phyloP scores from a whole-genome alignment of 2,329 filamentous ascomycete genomes.

The Metarhizium humberi region DNA sequence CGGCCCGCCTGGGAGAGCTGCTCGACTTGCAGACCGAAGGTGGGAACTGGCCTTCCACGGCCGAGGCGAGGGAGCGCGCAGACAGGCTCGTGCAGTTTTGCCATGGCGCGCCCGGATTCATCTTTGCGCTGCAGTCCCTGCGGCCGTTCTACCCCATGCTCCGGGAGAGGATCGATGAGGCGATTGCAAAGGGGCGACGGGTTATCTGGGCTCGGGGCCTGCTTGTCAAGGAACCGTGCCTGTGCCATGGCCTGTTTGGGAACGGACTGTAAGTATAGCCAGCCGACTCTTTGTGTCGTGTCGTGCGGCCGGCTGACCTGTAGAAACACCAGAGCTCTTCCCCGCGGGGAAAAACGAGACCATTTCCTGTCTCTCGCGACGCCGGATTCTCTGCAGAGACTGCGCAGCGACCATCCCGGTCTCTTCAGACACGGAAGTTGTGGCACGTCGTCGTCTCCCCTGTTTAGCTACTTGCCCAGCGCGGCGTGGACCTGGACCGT shows the following conservation, averaged over 20 bases:
- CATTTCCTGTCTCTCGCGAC: slow-evolving; percentile 52
- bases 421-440: slow-evolving; percentile 30
- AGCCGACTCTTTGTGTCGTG: no score
- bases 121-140: slow-evolving; percentile 48
- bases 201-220: slow-evolving; percentile 48
- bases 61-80: slow-evolving; percentile 31
- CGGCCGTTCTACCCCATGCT: slow-evolving; percentile 46
- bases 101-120: slow-evolving; percentile 56
- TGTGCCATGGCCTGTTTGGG: slow-evolving; percentile 57
- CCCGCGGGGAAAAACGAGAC: slow-evolving; percentile 26
- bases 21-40: slow-evolving; percentile 50
- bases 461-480: slow-evolving; percentile 26
- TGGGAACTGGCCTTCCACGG: slow-evolving; percentile 51
- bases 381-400: slow-evolving; percentile 41
- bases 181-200: slow-evolving; percentile 40
- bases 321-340: slow-evolving; percentile 16
- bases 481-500: slow-evolving; percentile 30
- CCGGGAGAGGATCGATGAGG: slow-evolving; percentile 40
- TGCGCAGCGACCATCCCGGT: slow-evolving; percentile 18
- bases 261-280: slow-evolving; percentile 46
- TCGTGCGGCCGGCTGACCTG: no score
- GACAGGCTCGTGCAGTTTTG: slow-evolving; percentile 47
- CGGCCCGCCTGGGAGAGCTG: slow-evolving; percentile 42
- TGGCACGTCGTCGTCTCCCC: slow-evolving; percentile 18
- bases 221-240: slow-evolving; percentile 53